Percentiles rank a stretch among this genome's conserved stretches.
phyloP scores from a whole-genome alignment of 2,329 filamentous ascomycete genomes.

The Fusarium zealandicum region DNA sequence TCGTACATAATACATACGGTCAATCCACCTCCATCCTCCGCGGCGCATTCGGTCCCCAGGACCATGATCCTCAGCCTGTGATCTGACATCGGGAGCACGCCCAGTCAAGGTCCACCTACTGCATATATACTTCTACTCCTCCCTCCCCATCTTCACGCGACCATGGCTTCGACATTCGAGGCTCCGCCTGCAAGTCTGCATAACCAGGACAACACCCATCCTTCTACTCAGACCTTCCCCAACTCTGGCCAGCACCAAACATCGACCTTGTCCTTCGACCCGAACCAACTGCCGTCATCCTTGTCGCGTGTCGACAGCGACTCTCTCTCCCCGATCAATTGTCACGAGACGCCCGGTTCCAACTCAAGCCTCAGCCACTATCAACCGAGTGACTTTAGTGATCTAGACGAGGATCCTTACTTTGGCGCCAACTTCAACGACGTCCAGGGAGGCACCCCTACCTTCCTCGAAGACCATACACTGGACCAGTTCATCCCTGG shows the following conservation, averaged over 20 bases:
- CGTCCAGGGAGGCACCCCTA: conserved; percentile 52
- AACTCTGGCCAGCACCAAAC: conserved; percentile 34
- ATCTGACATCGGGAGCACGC: conserved; percentile 40
- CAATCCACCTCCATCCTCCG: conserved; percentile 28
- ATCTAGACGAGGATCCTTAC: conserved; percentile 58
- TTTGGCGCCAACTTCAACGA: conserved; percentile 57
- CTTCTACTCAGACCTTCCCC: conserved; percentile 40
- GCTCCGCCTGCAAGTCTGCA: conserved; percentile 51
- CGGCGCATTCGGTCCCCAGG: conserved; percentile 30
- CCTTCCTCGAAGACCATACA: conserved; percentile 52
- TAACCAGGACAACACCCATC: conserved; percentile 41
- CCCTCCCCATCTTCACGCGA: conserved; percentile 33
- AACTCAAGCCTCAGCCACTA: conserved; percentile 56
- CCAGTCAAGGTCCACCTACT: conserved; percentile 34
- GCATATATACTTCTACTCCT: conserved; percentile 48
- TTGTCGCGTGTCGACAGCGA: conserved; percentile 50
- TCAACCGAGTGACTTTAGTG: conserved; percentile 59
- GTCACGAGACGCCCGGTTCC: conserved; percentile 58
- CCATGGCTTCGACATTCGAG: conserved; percentile 56
- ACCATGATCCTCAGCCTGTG: conserved; percentile 46
- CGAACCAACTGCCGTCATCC: conserved; percentile 53
- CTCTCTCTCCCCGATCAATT: conserved; percentile 43
- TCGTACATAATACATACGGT: conserved; percentile 11
- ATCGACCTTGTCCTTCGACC: conserved; percentile 46
- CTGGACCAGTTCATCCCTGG: conserved; percentile 34